Base-by-base conservation (phyloP, 1,284 basidiomycete species). In the Bjerkandera adusta region DNA sequence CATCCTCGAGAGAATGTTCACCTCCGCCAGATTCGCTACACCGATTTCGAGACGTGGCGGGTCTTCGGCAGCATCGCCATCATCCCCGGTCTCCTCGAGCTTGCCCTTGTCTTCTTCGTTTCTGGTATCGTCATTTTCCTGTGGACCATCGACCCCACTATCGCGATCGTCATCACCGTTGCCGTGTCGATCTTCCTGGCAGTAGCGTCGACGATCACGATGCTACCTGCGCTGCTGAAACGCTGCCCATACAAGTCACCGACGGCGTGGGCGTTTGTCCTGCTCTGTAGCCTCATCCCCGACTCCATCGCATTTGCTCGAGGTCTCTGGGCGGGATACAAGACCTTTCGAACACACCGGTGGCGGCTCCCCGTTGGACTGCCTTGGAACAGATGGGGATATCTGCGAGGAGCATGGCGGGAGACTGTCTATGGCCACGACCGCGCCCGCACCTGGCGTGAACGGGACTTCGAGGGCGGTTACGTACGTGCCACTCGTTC, bases 241-340 rank as follows among this genome's bases (percentile, higher is more conserved):
- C 33, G 34, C 6, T 53, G 51, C 33, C 51, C 51, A 4, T 53
- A 53, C 45, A 50, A 47, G 27, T 48, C 49, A 13, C 49, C 45
- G 15, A 48, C 46, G 3, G 46, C 29, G 4, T 43, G 39, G 46
- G 40, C 40, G 1, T 47, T 29, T 22, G 22, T 43, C 16, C n/a
- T n/a, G n/a, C n/a, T n/a, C n/a, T n/a, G n/a, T n/a, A n/a, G n/a
- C n/a, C n/a, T n/a, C n/a, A n/a, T n/a, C n/a, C n/a, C n/a, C n/a
- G n/a, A n/a, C n/a, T n/a, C n/a, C n/a, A n/a, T n/a, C n/a, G n/a
- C n/a, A n/a, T n/a, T n/a, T n/a, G n/a, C n/a, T n/a, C n/a, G n/a
- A n/a, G n/a, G n/a, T n/a, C n/a, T n/a, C n/a, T n/a, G n/a, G n/a
- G n/a, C n/a, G n/a, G n/a, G n/a, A n/a, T n/a, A n/a, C n/a, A n/a